Evolutionary conservation across 2,329 filamentous ascomycete species (phyloP).

Genomic region (Penicillium polonicum): DNA sequence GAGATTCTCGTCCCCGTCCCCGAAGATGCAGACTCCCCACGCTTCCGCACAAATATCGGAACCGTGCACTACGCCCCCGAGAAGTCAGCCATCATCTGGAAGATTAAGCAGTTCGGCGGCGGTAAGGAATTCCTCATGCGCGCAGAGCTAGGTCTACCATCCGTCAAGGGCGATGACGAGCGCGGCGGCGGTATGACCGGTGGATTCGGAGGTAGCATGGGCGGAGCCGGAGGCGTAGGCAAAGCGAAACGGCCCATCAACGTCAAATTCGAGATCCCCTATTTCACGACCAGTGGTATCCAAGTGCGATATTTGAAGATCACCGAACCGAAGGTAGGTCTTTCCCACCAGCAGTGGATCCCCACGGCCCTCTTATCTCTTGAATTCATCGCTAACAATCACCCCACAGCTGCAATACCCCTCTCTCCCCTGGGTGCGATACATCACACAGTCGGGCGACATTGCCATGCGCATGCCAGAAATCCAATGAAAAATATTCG

Average conservation of each 20-base stretch:
- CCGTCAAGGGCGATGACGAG: slow-evolving; percentile 92
- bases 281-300: slow-evolving; percentile 99
- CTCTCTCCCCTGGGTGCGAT: slow-evolving; percentile 94
- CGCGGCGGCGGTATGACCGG: slow-evolving; percentile 96
- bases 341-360: background rate
- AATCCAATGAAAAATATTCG: slow-evolving; percentile 59
- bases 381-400: slow-evolving; percentile 3
- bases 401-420: slow-evolving; percentile 88
- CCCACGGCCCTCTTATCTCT: background rate
- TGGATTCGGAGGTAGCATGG: slow-evolving; percentile 95
- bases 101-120: slow-evolving; percentile 99
- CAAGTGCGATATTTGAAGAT: slow-evolving; percentile 99
- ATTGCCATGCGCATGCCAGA: slow-evolving; percentile 95
- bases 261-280: slow-evolving; percentile 99
- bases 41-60: slow-evolving; percentile 96
- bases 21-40: slow-evolving; percentile 91
- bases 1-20: slow-evolving; percentile 97
- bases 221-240: slow-evolving; percentile 70
- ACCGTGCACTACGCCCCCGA: slow-evolving; percentile 97
- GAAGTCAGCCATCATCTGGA: slow-evolving; percentile 97
- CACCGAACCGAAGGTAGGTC: slow-evolving; percentile 91
- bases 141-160: slow-evolving; percentile 89
- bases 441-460: slow-evolving; percentile 97
- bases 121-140: slow-evolving; percentile 98
- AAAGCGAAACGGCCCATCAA: slow-evolving; percentile 96